Evolutionary conservation across 176 grass and related monocot species (phyloP).

Genomic region (Eragrostis nindensis): DNA sequence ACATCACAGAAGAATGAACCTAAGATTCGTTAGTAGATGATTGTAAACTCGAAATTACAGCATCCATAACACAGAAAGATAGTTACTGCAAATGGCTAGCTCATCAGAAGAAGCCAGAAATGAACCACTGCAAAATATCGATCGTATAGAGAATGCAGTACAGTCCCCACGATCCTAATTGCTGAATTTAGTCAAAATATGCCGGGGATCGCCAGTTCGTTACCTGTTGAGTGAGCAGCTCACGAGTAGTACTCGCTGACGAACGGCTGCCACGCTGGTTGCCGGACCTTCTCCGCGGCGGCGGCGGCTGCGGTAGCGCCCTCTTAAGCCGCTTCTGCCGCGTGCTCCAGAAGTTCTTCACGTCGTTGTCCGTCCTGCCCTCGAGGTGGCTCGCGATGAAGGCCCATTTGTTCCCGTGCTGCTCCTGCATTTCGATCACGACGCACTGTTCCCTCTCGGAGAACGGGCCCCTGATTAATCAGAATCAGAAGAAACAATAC

Average conservation of each 20-base stretch:
- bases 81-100: too few species aligned
- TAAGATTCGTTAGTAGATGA: too few species aligned
- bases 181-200: not conserved
- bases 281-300: not conserved
- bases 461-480: constrained; percentile 47
- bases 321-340: constrained; percentile 54
- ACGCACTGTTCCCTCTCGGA: constrained; percentile 48
- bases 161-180: not conserved
- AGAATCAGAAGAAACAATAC: not conserved
- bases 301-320: not conserved
- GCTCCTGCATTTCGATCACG: constrained; percentile 50
- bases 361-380: constrained; percentile 73
- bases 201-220: not conserved
- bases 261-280: not conserved
- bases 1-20: too few species aligned
- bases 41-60: too few species aligned
- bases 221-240: not conserved
- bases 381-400: constrained; percentile 45
- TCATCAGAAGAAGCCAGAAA: too few species aligned
- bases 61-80: too few species aligned
- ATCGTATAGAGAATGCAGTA: not conserved
- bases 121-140: not conserved
- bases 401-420: constrained; percentile 72
- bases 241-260: not conserved
- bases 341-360: constrained; percentile 80